Evolutionary conservation across 2,329 filamentous ascomycete genomes (phyloP), one percentile per base, ranked within the genome.

Genomic region (Aureobasidium sp.): DNA sequence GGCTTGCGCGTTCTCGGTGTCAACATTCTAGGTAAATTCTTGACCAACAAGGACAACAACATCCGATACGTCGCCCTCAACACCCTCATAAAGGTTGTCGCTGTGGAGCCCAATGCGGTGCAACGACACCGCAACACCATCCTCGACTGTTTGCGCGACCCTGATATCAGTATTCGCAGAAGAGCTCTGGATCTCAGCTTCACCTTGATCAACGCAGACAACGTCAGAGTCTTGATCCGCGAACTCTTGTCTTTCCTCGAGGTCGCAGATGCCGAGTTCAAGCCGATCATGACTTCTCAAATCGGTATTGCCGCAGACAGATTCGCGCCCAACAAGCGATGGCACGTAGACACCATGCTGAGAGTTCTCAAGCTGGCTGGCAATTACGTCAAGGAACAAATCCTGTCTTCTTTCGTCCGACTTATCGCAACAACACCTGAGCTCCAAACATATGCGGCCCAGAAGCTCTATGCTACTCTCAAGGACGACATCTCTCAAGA

Each of bases 21-120:
- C 67, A 99, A 99, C 72, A 99, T 99, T 65, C 84, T 99, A 25
- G 94, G 95, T 72, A 99, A 97, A 73, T 99, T 99, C 76, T 77
- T 99, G 64, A 87, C 92, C n/a, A 99, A 99, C 78, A 87, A 93
- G 67, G 94, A 99, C 75, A 99, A 99, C 80, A 99, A 99, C 72
- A 99, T 99, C 69, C 88, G 94, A 74, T 99, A 99, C 70, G 94
- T 99, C 55, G 94, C 94, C 19, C 80, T 99, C 55, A 99, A 99
- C 75, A 99, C 94, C 0, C 79, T 99, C 53, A 95, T 96, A 77
- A 97, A 96, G 75, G 94, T 99, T 19, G 94, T 99, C 49, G 94
- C 94, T 4, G 92, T 99, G 51, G 94, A 99, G 73, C 94, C 94
- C 15, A 97, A 97, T 71, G 94, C 94, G 3, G 94, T 99, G 1